Base-by-base conservation (phyloP, 2,329 filamentous ascomycete genomes). In the Aspergillus udagawae region DNA sequence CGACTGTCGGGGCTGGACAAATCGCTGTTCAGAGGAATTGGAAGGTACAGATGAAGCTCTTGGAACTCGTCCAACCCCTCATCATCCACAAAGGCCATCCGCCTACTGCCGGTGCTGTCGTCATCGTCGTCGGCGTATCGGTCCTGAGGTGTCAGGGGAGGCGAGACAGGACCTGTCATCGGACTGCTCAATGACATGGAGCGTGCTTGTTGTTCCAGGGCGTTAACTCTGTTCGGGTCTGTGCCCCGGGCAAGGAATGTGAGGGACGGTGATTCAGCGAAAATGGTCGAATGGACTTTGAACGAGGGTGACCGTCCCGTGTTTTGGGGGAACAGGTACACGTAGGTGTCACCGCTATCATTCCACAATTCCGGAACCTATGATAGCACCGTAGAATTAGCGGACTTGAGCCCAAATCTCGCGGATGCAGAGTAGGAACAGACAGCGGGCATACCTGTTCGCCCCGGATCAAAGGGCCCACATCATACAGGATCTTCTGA, bases 321-420 rank as follows among this genome's bases (percentile, higher is more conserved):
- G 17, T 75, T 80, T 45, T 80, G 77, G 1, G 85, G 83, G 64
- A 84, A 86, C 14, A 87, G 76, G 64, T 87, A 84, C n/a, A 88
- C 77, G 59, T 81, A 79, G 14, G 84, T 86, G 67, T 87, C 83
- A n/a, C 82, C 85, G 49, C 79, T 69, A 3, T 85, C 81, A 62
- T 86, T 82, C 85, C 85, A 88, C 8, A 87, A 69, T 64, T 87
- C 85, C 5, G 76, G 67, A 17, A 85, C 76, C 80, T 83, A 60
- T 28, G 17, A 32, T 56, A 25, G 20, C 21, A 10, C 29, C 29
- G 63, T 51, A 52, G 53, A 45, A 45, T 61, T 58, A 60, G 56
- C 54, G 17, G 48, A 51, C 20, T 42, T 7, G 20, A 38, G 4
- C 21, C 45, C 6, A 47, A n/a, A 10, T 17, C 4, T 23, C 12